Conservation (phyloP, 2,329 filamentous ascomycete genomes). For the Coniochaeta hoffmannii region DNA sequence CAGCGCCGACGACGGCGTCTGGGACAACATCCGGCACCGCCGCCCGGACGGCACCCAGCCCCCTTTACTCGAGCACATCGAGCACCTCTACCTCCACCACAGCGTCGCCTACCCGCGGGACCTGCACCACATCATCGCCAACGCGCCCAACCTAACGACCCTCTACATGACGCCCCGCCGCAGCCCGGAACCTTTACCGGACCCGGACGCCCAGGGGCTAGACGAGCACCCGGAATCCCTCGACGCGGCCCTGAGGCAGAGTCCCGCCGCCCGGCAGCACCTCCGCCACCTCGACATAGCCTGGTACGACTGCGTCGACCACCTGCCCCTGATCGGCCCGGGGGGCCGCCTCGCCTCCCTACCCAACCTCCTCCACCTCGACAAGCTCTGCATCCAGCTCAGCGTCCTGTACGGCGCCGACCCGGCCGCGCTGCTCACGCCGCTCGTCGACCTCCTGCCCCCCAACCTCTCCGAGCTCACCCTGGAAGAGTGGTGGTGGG, state of each 20-base stretch:
- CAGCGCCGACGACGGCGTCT: constrained; percentile 16
- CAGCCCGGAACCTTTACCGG: constrained; percentile 4
- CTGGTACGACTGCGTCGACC: constrained; percentile 15
- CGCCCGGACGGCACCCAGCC: not conserved
- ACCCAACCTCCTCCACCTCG: constrained; percentile 10
- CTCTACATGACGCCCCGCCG: constrained; percentile 17
- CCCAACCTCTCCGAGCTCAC: constrained; percentile 16
- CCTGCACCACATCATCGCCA: constrained; percentile 13
- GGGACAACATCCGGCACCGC: constrained; percentile 7
- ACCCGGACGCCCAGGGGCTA: not conserved
- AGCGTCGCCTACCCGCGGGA: constrained; percentile 15
- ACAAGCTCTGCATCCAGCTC: constrained; percentile 17
- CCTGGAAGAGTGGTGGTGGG: constrained; percentile 21
- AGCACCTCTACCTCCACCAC: constrained; percentile 18
- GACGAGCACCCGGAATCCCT: constrained; percentile 12
- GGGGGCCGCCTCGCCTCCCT: constrained; percentile 16
- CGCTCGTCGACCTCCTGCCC: constrained; percentile 15
- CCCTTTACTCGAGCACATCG: constrained; percentile 11
- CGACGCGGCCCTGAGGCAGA: constrained; percentile 12
- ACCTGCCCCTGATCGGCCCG: constrained; percentile 12
- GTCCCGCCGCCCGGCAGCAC: constrained; percentile 12
- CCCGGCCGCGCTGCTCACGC: constrained; percentile 5
- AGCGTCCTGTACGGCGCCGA: constrained; percentile 13
- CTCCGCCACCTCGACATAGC: constrained; percentile 17
- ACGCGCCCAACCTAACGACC: constrained; percentile 16